Evolutionary conservation across 208 protist species (phyloP).

Genomic region (Porcisia hertigi): DNA sequence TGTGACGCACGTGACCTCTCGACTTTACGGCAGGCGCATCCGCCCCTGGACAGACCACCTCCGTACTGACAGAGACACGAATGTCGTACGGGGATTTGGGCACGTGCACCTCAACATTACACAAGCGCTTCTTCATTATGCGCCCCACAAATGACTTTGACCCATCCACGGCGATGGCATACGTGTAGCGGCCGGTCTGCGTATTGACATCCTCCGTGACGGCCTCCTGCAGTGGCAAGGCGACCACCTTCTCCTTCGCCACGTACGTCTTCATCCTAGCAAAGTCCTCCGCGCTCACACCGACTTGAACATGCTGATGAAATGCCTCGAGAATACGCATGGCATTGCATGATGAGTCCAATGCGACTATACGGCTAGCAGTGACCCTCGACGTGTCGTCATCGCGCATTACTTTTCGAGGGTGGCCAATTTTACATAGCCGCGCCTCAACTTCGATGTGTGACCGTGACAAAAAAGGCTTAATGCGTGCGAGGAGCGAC

Average conservation of each 20-base stretch:
- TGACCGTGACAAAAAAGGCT: constrained; percentile 25
- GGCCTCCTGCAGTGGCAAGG: constrained; percentile 9
- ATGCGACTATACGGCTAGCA: neutral
- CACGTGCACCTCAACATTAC: constrained; percentile 63
- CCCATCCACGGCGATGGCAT: constrained; percentile 33
- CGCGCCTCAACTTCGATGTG: constrained; percentile 74
- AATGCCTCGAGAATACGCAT: constrained; percentile 2
- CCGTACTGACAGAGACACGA: constrained; percentile 62
- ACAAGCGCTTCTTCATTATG: constrained; percentile 59
- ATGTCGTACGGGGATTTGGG: constrained; percentile 64
- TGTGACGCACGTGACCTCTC: constrained; percentile 45
- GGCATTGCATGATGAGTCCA: neutral
- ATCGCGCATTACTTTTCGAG: neutral
- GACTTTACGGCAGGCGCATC: constrained; percentile 19
- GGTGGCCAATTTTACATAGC: constrained; percentile 44
- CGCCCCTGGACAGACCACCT: constrained; percentile 16
- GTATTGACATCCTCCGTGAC: constrained; percentile 62
- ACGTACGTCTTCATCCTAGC: constrained; percentile 37
- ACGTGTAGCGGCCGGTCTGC: constrained; percentile 51
- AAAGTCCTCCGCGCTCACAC: constrained; percentile 48
- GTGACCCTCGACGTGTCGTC: neutral
- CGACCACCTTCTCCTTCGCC: neutral
- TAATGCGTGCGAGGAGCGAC: constrained; percentile 33
- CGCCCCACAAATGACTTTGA: constrained; percentile 25
- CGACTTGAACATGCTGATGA: constrained; percentile 26